phyloP scores from a whole-genome alignment of 2,329 filamentous ascomycete genomes.

The Fusarium caatingaense region DNA sequence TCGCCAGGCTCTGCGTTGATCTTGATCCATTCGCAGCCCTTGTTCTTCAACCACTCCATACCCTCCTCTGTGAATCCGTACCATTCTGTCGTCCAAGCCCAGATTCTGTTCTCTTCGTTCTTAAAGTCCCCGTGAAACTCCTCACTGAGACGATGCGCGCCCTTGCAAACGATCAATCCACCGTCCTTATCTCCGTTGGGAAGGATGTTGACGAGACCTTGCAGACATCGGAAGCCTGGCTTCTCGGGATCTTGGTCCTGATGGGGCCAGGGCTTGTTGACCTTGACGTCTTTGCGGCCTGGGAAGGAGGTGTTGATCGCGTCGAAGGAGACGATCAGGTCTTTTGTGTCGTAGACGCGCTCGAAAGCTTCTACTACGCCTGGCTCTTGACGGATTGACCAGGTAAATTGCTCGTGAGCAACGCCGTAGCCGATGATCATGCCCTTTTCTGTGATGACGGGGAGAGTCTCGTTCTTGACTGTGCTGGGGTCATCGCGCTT shows the following conservation, averaged over 20 bases:
- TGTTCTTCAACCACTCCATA: constrained; percentile 21
- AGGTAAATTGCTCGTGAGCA: constrained; percentile 12
- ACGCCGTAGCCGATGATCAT: constrained; percentile 22
- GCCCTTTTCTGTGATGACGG: constrained; percentile 9
- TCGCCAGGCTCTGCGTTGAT: constrained; percentile 7
- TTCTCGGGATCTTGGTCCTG: constrained; percentile 20
- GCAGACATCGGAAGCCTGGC: constrained; percentile 4
- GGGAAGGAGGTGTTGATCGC: constrained; percentile 16
- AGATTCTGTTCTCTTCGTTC: constrained; percentile 6
- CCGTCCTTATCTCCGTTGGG: constrained; percentile 11
- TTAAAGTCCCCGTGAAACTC: constrained; percentile 12
- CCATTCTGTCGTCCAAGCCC: constrained; percentile 21
- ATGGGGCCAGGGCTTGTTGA: constrained; percentile 14
- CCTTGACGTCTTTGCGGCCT: constrained; percentile 8
- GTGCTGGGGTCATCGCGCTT: constrained; percentile 7
- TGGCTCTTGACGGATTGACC: constrained; percentile 13
- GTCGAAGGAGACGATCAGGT: constrained; percentile 9
- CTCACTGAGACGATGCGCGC: not conserved
- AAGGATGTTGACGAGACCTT: constrained; percentile 10
- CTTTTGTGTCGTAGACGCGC: constrained; percentile 16
- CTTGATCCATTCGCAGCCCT: constrained; percentile 16
- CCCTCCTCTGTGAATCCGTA: not conserved
- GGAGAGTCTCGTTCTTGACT: not conserved
- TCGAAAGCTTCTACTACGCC: constrained; percentile 12
- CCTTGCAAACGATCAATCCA: constrained; percentile 11